Conservation (phyloP, 768 basidiomycete genomes). For the Collybia sordida region DNA sequence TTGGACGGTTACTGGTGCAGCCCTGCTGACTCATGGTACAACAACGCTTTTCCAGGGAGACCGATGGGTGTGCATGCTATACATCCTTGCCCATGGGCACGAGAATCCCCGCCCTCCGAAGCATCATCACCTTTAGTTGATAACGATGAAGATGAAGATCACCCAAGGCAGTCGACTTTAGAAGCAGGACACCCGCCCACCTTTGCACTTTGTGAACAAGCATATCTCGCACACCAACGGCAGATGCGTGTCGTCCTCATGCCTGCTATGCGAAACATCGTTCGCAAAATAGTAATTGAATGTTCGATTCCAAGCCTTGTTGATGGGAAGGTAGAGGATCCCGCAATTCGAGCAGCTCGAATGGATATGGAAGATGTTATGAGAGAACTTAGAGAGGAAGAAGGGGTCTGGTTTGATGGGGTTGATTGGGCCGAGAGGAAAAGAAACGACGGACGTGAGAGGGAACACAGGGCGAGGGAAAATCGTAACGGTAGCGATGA, state of each 20-base stretch:
- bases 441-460: slow-evolving; percentile 33
- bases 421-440: slow-evolving; percentile 63
- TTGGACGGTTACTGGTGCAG: slow-evolving; percentile 77
- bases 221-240: slow-evolving; percentile 55
- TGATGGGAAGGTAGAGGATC: slow-evolving; percentile 39
- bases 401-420: slow-evolving; percentile 72
- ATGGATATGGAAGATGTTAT: slow-evolving; percentile 67
- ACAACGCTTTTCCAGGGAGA: slow-evolving; percentile 36
- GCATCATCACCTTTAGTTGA: slow-evolving; percentile 13
- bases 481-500: slow-evolving; percentile 41
- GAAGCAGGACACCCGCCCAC: slow-evolving; percentile 58
- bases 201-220: slow-evolving; percentile 61
- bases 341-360: slow-evolving; percentile 50
- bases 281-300: slow-evolving; percentile 65
- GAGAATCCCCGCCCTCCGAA: slow-evolving; percentile 21
- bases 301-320: slow-evolving; percentile 40
- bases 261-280: slow-evolving; percentile 69
- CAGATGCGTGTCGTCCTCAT: slow-evolving; percentile 60
- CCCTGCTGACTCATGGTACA: slow-evolving; percentile 71
- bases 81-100: slow-evolving; percentile 68
- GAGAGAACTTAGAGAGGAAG: slow-evolving; percentile 53
- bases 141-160: slow-evolving; percentile 32
- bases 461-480: slow-evolving; percentile 23
- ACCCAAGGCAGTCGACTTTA: slow-evolving; percentile 50
- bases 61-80: slow-evolving; percentile 34